These are phyloP conservation scores for Pichia sporocuriosa DNA, from an alignment of 805 yeast species.

Conservation along the genomic window DNA sequence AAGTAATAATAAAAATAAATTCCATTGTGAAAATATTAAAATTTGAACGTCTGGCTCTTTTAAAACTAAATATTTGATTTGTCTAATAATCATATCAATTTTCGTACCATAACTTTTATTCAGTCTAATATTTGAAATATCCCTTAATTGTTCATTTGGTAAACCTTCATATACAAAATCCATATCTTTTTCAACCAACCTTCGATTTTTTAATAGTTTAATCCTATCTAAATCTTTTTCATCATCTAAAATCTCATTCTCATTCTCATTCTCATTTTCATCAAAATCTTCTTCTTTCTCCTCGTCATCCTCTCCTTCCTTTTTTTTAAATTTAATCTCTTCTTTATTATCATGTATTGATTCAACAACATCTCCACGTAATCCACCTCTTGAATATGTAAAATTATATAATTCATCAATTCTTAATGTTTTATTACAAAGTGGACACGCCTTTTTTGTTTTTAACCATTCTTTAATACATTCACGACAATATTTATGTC, in stretches of 20 bases:
- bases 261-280: slow-evolving; percentile 11
- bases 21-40: slow-evolving; percentile 86
- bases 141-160: slow-evolving; percentile 34
- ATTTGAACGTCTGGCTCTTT: slow-evolving; percentile 65
- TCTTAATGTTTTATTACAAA: slow-evolving; percentile 58
- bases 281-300: not conserved
- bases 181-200: slow-evolving; percentile 27
- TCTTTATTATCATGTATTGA: slow-evolving; percentile 5
- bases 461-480: slow-evolving; percentile 71
- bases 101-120: slow-evolving; percentile 70
- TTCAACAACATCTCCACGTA: slow-evolving; percentile 41
- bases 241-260: too few relatives aligned
- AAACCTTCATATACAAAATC: slow-evolving; percentile 41
- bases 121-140: slow-evolving; percentile 39
- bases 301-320: not conserved
- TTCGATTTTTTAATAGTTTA: slow-evolving; percentile 19
- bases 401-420: slow-evolving; percentile 58
- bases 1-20: slow-evolving; percentile 59
- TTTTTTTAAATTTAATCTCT: slow-evolving; percentile 1
- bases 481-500: slow-evolving; percentile 81
- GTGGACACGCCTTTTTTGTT: slow-evolving; percentile 59
- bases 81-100: slow-evolving; percentile 73
- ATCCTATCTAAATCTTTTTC: slow-evolving; percentile 15
- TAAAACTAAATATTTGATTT: slow-evolving; percentile 54
- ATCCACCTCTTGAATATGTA: slow-evolving; percentile 48